phyloP scores from a whole-genome alignment of 2,329 filamentous ascomycete species.

The Coniochaeta hoffmannii region DNA sequence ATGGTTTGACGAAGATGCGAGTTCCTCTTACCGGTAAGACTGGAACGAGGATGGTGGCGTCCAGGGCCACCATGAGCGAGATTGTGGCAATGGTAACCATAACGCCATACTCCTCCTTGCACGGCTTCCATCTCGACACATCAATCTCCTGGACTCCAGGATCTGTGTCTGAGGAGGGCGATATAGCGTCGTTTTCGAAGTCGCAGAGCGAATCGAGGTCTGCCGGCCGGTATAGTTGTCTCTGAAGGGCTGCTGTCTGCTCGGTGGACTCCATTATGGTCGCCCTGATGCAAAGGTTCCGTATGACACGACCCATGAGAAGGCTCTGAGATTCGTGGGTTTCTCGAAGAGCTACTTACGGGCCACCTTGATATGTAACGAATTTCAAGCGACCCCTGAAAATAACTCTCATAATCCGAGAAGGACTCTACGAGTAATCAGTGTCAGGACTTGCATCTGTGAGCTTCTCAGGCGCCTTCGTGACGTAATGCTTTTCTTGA shows the following conservation, averaged over 20 bases:
- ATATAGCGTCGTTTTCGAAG: too few species aligned
- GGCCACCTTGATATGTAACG: too few species aligned
- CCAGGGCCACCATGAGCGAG: conserved; percentile 40
- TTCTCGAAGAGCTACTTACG: too few species aligned
- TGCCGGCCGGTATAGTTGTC: not conserved
- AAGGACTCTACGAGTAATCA: too few species aligned
- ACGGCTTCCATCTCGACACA: conserved; percentile 25
- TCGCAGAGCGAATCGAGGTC: not conserved
- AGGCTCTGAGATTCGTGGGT: too few species aligned
- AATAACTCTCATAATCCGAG: too few species aligned
- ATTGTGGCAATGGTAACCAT: conserved; percentile 32
- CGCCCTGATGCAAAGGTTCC: not conserved
- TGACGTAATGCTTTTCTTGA: too few species aligned
- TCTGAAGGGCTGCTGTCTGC: not conserved
- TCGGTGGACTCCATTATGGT: not conserved
- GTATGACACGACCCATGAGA: too few species aligned
- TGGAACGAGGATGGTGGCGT: conserved; percentile 38
- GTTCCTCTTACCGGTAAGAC: conserved; percentile 34
- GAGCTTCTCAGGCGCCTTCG: too few species aligned
- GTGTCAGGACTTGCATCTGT: too few species aligned
- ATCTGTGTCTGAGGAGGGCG: too few species aligned
- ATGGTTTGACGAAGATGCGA: not conserved
- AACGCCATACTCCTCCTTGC: conserved; percentile 29
- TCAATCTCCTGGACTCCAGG: conserved; percentile 11
- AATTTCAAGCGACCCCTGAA: too few species aligned